Conservation (phyloP, 371 early-diverging fungal genomes). For the Mortierella polycephala region DNA sequence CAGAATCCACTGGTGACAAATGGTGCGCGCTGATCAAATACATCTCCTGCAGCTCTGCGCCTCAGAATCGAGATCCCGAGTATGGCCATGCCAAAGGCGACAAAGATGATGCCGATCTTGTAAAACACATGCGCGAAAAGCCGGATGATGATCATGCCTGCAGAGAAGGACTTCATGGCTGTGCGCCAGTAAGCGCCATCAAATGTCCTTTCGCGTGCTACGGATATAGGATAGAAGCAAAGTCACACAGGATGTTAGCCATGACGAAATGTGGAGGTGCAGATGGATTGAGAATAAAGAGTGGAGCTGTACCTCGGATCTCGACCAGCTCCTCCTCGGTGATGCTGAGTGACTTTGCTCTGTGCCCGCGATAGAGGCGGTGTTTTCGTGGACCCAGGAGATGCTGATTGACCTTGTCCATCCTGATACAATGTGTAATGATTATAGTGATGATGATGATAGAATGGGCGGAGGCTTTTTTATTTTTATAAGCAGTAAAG, state of each 20-base stretch:
- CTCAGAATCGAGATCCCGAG: constrained; percentile 72
- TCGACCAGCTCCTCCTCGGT: constrained; percentile 53
- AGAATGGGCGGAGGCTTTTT: too few species aligned
- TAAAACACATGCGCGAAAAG: constrained; percentile 77
- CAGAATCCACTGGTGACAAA: constrained; percentile 51
- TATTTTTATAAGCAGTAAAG: too few species aligned
- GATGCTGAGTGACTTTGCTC: constrained; percentile 42
- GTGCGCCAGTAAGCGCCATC: constrained; percentile 87
- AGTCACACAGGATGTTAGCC: not conserved
- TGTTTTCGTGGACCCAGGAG: constrained; percentile 16
- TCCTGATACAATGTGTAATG: too few species aligned
- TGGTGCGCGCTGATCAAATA: constrained; percentile 44
- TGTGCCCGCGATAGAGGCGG: constrained; percentile 48
- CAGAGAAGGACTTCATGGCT: constrained; percentile 73
- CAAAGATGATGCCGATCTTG: constrained; percentile 79
- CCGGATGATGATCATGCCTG: constrained; percentile 74
- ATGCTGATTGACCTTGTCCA: not conserved
- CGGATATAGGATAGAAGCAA: not conserved
- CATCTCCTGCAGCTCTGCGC: constrained; percentile 55
- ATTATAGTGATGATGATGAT: too few species aligned
- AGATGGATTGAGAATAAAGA: not conserved
- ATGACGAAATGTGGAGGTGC: not conserved
- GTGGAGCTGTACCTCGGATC: constrained; percentile 22
- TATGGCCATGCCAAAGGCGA: constrained; percentile 74
- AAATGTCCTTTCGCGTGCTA: constrained; percentile 80